These are phyloP conservation scores for Pyrenochaeta sp. DNA, from an alignment of 2,329 filamentous ascomycete species.

Conservation along the genomic window DNA sequence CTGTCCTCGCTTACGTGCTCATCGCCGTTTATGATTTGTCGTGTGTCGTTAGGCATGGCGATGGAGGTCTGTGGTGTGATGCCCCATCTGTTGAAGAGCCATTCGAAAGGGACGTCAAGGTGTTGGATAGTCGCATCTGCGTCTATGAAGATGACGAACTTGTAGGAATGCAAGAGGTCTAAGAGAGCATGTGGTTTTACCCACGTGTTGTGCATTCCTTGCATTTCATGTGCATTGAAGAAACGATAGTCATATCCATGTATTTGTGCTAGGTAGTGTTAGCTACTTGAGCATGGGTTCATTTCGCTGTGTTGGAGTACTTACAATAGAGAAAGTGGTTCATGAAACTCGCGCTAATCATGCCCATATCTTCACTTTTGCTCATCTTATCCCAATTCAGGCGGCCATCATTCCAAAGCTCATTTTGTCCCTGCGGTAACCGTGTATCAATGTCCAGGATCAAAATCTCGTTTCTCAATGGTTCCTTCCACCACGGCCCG, in stretches of 20 bases:
- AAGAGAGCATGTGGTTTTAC: constrained; percentile 48
- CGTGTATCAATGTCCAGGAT: constrained; percentile 46
- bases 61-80: constrained; percentile 51
- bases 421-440: constrained; percentile 25
- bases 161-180: constrained; percentile 49
- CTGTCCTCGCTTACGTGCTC: constrained; percentile 45
- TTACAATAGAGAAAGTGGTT: constrained; percentile 52
- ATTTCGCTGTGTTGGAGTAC: not conserved
- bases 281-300: not conserved
- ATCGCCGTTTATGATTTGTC: constrained; percentile 18
- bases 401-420: constrained; percentile 29
- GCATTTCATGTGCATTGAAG: constrained; percentile 46
- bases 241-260: constrained; percentile 58
- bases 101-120: constrained; percentile 56
- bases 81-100: constrained; percentile 58
- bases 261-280: constrained; percentile 41
- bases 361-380: constrained; percentile 25
- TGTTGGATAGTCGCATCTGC: constrained; percentile 54
- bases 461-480: constrained; percentile 33
- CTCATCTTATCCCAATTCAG: constrained; percentile 36
- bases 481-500: constrained; percentile 32
- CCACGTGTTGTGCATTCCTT: constrained; percentile 53
- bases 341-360: constrained; percentile 50
- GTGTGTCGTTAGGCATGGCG: constrained; percentile 52
- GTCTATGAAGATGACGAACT: constrained; percentile 56